Percentiles rank a stretch among this genome's conserved stretches.
Conservation (phyloP, 176 grass and related monocot genomes). For the Triticum dicoccoides region DNA sequence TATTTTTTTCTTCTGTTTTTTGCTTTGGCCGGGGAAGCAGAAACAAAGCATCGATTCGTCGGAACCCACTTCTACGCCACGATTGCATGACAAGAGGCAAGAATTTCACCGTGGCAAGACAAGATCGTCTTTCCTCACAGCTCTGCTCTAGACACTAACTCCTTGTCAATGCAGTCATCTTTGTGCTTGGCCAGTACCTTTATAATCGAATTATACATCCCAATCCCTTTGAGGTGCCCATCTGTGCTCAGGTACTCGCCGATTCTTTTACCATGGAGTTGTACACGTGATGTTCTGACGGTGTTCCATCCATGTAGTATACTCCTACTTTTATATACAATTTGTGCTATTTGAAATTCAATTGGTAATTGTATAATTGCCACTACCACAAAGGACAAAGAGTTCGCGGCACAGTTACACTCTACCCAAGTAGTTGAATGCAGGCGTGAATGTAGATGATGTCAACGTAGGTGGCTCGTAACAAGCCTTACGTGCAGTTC, state of each 20-base stretch:
- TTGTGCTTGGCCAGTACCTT: conserved; percentile 46
- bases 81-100: not conserved
- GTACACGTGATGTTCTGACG: not conserved
- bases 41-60: not conserved
- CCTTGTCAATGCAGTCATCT: conserved; percentile 22
- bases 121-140: conserved; percentile 40
- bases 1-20: not conserved
- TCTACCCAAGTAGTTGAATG: not conserved
- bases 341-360: not conserved
- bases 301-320: not conserved
- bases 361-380: not conserved
- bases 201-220: conserved; percentile 75
- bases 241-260: conserved; percentile 74
- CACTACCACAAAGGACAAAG: not conserved
- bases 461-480: not conserved
- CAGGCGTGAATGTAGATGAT: not conserved
- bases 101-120: not conserved
- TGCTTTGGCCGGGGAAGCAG: not conserved
- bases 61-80: not conserved
- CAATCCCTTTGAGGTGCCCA: conserved; percentile 76
- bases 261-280: not conserved
- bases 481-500: not conserved
- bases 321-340: not conserved
- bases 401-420: not conserved
- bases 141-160: conserved; percentile 53